Base-by-base conservation (phyloP, 345 rosid genomes). In the Lumnitzera racemosa region DNA sequence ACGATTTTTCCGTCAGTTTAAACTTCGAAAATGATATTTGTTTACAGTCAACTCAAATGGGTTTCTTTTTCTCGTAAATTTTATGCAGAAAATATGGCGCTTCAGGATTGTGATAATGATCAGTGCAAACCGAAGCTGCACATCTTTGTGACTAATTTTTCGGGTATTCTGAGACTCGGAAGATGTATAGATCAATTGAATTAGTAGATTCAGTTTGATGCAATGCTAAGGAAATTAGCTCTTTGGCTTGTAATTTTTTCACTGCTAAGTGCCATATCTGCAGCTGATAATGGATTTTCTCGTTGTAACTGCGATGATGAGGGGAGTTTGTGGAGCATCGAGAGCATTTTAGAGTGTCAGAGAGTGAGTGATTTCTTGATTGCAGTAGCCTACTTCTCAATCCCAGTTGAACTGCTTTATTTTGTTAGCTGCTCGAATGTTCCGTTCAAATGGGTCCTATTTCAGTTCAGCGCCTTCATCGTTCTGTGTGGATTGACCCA, bases 401-500 rank as follows among this genome's bases (percentile, higher is more conserved):
- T 94, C 74, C 96, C 99, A 0, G 72, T 94, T 52, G 99, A 94
- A 69, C 74, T 94, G 70, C 90, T 94, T 31, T 94, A 90, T 84
- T 94, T 94, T 61, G 83, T 94, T 31, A 94, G 99, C 80, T 94
- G 96, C 76, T 86, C 97, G 15, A 90, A 83, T 47, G 67, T 94
- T 13, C 99, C 99, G 7, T 94, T 94, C 82, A 94, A 90, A 78
- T 94, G 99, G 97, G 99, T 94, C 43, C 91, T 94, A 23, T 73
- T 81, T 61, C 80, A 94, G 67, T 94, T 94, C 81, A 94, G 89
- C 24, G 88, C 99, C 63, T 94, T 94, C 86, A 94, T 94, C 70
- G 97, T 94, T 29, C 90, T 94, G 2, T 90, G 99, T 66, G 99
- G 99, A 17, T 67, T 94, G 91, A 90, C 99, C 66, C 99, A 94